These are phyloP conservation scores for Lipomyces yamanashiensis DNA, from an alignment of 805 yeast species.

Conservation along the genomic window DNA sequence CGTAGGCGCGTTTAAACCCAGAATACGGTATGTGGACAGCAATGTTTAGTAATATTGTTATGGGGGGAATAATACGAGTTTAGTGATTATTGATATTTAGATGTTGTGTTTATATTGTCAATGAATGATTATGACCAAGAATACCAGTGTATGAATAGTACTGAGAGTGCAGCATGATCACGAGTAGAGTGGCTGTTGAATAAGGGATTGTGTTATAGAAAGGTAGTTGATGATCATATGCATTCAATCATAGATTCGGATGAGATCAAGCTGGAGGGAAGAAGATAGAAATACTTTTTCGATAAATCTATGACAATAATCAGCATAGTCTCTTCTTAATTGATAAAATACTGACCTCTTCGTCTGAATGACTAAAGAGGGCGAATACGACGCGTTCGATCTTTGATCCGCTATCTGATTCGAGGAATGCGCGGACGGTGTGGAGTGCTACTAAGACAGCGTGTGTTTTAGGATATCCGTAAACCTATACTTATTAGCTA, in stretches of 20 bases:
- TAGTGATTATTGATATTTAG: no score
- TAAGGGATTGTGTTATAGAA: background rate
- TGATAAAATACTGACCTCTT: conserved; percentile 18
- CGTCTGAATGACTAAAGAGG: conserved; percentile 23
- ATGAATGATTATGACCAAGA: background rate
- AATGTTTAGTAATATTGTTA: background rate
- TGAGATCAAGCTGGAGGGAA: conserved; percentile 3
- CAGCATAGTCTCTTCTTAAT: no score
- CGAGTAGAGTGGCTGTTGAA: background rate
- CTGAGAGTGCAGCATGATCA: background rate
- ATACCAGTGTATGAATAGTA: no score
- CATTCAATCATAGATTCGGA: background rate
- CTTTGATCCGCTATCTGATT: background rate
- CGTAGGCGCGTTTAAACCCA: conserved; percentile 10
- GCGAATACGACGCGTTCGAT: conserved; percentile 34
- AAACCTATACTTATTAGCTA: conserved; percentile 4
- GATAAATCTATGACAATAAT: conserved; percentile 3
- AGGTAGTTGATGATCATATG: background rate
- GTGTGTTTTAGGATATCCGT: conserved; percentile 28
- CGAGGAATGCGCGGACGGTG: conserved; percentile 29
- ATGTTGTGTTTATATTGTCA: background rate
- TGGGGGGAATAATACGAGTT: background rate
- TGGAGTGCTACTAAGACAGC: conserved; percentile 19
- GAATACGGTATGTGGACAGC: background rate
- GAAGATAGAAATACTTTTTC: background rate